Percentiles rank a stretch among this genome's conserved stretches.
Conservation (phyloP, 1,139 yeast species). For the Spencermartinsiella ligniputridi region DNA sequence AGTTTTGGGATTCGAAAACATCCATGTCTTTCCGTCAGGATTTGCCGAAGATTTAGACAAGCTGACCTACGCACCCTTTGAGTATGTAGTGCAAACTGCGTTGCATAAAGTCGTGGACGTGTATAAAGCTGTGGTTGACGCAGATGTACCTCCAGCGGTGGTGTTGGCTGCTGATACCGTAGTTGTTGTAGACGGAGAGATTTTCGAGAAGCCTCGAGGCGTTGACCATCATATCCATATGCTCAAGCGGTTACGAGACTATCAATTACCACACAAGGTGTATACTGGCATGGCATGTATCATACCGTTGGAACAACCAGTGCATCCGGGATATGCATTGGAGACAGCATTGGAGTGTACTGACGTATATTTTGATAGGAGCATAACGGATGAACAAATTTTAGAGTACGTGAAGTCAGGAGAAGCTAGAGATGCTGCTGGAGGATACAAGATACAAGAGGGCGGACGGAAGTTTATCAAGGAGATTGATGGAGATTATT, state of each 20-base stretch:
- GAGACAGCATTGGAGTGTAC: conserved; percentile 44
- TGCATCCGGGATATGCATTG: conserved; percentile 38
- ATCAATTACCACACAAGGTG: conserved; percentile 46
- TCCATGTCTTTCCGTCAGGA: conserved; percentile 48
- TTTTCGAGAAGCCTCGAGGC: conserved; percentile 73
- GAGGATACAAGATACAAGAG: conserved; percentile 86
- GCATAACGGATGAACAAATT: conserved; percentile 50
- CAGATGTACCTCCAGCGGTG: conserved; percentile 39
- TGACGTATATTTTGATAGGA: conserved; percentile 43
- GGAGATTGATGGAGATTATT: conserved; percentile 70
- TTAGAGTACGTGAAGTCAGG: conserved; percentile 58
- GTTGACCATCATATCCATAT: conserved; percentile 48
- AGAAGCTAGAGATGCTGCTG: conserved; percentile 83
- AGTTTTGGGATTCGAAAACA: conserved; percentile 56
- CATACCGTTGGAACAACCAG: conserved; percentile 38
- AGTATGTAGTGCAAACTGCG: conserved; percentile 71
- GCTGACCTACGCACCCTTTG: conserved; percentile 42
- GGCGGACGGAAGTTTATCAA: conserved; percentile 61
- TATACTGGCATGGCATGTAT: conserved; percentile 64
- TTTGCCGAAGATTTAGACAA: conserved; percentile 76
- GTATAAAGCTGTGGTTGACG: conserved; percentile 39
- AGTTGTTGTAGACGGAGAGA: conserved; percentile 48
- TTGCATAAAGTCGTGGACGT: conserved; percentile 60
- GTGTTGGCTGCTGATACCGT: conserved; percentile 83
- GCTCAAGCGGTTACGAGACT: conserved; percentile 45